These are phyloP conservation scores for Suillus plorans DNA, from an alignment of 768 basidiomycete genomes.

Conservation along the genomic window DNA sequence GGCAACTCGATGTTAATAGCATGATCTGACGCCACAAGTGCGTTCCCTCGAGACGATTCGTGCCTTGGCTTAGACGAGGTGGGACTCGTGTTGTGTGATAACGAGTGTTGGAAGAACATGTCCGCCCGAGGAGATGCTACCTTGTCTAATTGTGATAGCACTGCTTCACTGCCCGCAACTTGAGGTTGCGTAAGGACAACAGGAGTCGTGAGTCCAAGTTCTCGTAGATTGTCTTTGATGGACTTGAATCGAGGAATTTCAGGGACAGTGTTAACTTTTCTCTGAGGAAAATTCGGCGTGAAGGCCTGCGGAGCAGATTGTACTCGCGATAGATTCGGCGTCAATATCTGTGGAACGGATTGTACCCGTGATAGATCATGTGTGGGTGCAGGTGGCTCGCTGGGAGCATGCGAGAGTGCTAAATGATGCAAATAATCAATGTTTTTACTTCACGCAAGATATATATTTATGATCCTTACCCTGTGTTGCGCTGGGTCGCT, in stretches of 20 bases:
- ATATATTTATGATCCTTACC: neutral
- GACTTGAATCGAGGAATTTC: slow-evolving; percentile 1
- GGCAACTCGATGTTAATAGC: neutral
- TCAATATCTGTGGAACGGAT: neutral
- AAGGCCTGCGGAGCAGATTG: neutral
- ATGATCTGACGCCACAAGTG: neutral
- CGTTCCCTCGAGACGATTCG: neutral
- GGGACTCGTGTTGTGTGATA: neutral
- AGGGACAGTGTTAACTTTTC: neutral
- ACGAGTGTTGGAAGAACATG: neutral
- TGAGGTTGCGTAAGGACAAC: slow-evolving; percentile 2
- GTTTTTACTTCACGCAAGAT: neutral
- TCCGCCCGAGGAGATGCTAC: neutral
- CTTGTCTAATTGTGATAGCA: neutral
- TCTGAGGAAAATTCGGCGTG: too few species aligned
- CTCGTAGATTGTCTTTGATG: slow-evolving; percentile 4
- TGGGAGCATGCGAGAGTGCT: neutral
- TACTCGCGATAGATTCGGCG: neutral
- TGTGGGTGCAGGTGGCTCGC: neutral
- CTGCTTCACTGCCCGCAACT: neutral
- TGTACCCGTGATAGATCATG: neutral
- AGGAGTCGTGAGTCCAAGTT: slow-evolving; percentile 6
- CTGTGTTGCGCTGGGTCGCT: neutral
- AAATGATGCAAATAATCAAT: neutral
- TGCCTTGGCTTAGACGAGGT: neutral